Base-by-base conservation (phyloP, 2,329 filamentous ascomycete species). In the Stemphylium beticola region DNA sequence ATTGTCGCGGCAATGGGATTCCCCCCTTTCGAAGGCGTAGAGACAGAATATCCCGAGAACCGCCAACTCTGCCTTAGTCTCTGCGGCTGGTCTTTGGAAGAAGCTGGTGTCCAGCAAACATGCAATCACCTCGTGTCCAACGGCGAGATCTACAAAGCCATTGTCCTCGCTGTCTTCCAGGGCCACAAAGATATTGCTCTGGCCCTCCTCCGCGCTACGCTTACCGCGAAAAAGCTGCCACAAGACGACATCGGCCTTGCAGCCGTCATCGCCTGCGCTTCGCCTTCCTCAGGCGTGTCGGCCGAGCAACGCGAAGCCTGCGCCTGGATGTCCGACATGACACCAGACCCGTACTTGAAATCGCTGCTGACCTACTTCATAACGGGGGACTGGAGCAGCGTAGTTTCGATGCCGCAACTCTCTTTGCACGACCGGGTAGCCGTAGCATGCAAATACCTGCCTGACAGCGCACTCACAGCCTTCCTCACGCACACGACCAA, bases 311-410 rank as follows among this genome's bases (percentile, higher is more conserved):
- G 83, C 58, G 82, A 86, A 57, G 83, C 85, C 38, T 87, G 85
- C 58, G 75, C 79, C 10, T 86, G 85, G 75, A 85, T 88, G 72
- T 82, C 83, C 20, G 84, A 84, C 57, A 84, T 87, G 62, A 81
- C 88, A 57, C 86, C 87, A 0, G 90, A 95, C 65, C 88, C 90
- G 0, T 93, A 93, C 68, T 82, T 95, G 20, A 87, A 90, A 50
- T 90, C 90, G 5, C 88, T 95, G 42, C 90, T 91, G 20, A 87
- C 87, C 3, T 87, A 91, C 61, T 90, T 95, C 57, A 87, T 88
- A 9, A 91, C 87, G 0, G 88, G 88, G 4, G 84, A 92, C 71
- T 95, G 91, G 91, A 79, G 83, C 15, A 83, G 84, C 36, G 89
- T 95, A 36, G 87, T 89, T 34, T 84, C 88, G 60, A 90, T 92